Percentiles rank a stretch among this genome's conserved stretches.
Evolutionary conservation across 768 basidiomycete species (phyloP).

Genomic region (Kwoniella dendrophila): DNA sequence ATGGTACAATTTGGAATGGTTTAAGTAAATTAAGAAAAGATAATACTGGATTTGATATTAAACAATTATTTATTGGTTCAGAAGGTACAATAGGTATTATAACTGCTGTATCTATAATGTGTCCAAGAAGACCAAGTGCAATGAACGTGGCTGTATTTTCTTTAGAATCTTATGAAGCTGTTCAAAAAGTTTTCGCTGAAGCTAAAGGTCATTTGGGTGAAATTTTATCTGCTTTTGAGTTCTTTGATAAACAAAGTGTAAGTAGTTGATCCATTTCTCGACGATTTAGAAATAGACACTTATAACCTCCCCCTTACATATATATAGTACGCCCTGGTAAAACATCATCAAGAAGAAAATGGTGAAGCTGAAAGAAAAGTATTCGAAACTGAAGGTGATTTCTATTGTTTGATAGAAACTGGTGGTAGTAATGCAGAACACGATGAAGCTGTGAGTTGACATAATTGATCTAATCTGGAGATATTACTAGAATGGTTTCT

Average conservation of each 20-base stretch:
- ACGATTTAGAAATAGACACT: neutral
- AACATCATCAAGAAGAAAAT: slow-evolving; percentile 66
- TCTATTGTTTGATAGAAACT: slow-evolving; percentile 86
- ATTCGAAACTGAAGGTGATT: slow-evolving; percentile 76
- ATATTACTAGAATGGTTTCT: neutral
- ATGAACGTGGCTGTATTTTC: slow-evolving; percentile 91
- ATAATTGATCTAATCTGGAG: neutral
- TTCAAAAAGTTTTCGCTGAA: slow-evolving; percentile 79
- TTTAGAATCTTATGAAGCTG: slow-evolving; percentile 79
- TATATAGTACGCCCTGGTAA: slow-evolving; percentile 60
- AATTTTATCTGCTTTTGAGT: slow-evolving; percentile 96
- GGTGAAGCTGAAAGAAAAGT: slow-evolving; percentile 70
- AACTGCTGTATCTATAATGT: slow-evolving; percentile 91
- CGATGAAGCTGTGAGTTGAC: slow-evolving; percentile 83
- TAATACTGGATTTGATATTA: slow-evolving; percentile 97
- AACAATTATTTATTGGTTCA: slow-evolving; percentile 96
- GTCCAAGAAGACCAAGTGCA: slow-evolving; percentile 73
- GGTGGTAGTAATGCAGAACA: slow-evolving; percentile 90
- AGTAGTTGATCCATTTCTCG: slow-evolving; percentile 8
- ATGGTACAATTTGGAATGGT: slow-evolving; percentile 86
- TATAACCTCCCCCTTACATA: no score
- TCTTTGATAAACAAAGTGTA: slow-evolving; percentile 72
- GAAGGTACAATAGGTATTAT: slow-evolving; percentile 96
- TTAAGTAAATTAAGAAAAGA: slow-evolving; percentile 90
- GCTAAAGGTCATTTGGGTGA: slow-evolving; percentile 84